Conservation (phyloP, 345 rosid species). For the Corchorus capsularis region DNA sequence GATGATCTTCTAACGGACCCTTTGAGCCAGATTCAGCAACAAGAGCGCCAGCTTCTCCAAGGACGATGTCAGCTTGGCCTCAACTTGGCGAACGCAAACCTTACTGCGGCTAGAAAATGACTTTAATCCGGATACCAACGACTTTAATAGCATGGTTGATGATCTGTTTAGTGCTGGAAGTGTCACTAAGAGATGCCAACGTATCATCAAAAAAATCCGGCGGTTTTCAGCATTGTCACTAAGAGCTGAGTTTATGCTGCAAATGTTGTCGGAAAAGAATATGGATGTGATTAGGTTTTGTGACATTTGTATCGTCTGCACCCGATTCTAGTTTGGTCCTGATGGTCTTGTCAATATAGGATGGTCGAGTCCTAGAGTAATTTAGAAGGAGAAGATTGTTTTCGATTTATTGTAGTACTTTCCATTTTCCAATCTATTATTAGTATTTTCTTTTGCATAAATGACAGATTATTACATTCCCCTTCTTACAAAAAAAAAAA, state of each 20-base stretch:
- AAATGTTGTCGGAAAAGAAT: not conserved
- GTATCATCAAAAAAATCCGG: not conserved
- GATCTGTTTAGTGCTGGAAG: not conserved
- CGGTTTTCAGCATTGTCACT: not conserved
- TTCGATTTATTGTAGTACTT: too few species aligned
- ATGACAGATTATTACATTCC: too few species aligned
- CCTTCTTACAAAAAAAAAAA: too few species aligned
- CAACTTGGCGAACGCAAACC: not conserved
- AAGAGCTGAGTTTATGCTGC: too few species aligned
- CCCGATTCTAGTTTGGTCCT: not conserved
- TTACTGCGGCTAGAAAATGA: constrained; percentile 13
- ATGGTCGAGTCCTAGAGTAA: too few species aligned
- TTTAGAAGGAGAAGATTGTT: too few species aligned
- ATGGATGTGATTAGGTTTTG: not conserved
- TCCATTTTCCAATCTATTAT: too few species aligned
- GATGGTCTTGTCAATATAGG: too few species aligned
- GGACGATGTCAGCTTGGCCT: constrained; percentile 24
- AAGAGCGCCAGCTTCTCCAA: constrained; percentile 10
- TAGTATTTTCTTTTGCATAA: too few species aligned
- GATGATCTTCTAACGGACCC: not conserved
- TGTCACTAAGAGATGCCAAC: constrained; percentile 8
- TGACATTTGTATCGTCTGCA: constrained; percentile 13
- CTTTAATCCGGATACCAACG: constrained; percentile 25
- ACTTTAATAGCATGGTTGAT: constrained; percentile 10
- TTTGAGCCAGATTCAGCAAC: not conserved